Conservation (phyloP, 2,329 filamentous ascomycete species). For the Ceratocystis papillata region DNA sequence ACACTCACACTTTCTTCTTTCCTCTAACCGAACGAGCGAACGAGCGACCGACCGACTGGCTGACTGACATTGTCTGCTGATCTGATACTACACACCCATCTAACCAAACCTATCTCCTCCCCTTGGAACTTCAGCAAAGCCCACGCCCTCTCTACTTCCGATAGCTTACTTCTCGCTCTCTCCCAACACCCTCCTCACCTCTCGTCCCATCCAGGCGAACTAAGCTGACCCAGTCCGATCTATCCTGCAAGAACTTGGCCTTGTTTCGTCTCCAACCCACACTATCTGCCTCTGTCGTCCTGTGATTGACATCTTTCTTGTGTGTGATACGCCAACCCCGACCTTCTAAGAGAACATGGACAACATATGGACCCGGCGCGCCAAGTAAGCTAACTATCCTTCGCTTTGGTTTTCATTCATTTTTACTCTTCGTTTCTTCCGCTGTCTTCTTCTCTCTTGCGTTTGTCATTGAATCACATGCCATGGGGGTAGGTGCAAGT, state of each 20-base stretch:
- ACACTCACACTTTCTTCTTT: neutral
- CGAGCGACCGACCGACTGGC: too few species aligned
- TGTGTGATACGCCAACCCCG: constrained; percentile 31
- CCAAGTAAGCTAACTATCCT: constrained; percentile 52
- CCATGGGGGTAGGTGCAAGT: neutral
- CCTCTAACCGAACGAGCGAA: neutral
- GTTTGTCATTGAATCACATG: neutral
- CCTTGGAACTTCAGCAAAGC: too few species aligned
- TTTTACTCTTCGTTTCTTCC: neutral
- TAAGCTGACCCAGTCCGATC: neutral
- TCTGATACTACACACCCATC: too few species aligned
- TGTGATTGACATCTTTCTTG: neutral
- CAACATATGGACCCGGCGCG: constrained; percentile 68
- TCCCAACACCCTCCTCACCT: neutral
- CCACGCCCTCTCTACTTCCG: too few species aligned
- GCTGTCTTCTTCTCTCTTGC: neutral
- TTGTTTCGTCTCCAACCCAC: constrained; percentile 25
- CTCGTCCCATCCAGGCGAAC: neutral
- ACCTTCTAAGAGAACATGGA: constrained; percentile 38
- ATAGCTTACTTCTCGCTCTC: too few species aligned
- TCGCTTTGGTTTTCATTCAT: constrained; percentile 15
- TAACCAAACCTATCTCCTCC: too few species aligned
- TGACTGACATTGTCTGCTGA: too few species aligned
- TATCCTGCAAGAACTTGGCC: constrained; percentile 16
- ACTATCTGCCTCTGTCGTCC: constrained; percentile 25